Evolutionary conservation across 78 protist genomes (phyloP), one percentile per base, ranked within the genome.

Genomic region (Blattamonas nauphoetae): DNA sequence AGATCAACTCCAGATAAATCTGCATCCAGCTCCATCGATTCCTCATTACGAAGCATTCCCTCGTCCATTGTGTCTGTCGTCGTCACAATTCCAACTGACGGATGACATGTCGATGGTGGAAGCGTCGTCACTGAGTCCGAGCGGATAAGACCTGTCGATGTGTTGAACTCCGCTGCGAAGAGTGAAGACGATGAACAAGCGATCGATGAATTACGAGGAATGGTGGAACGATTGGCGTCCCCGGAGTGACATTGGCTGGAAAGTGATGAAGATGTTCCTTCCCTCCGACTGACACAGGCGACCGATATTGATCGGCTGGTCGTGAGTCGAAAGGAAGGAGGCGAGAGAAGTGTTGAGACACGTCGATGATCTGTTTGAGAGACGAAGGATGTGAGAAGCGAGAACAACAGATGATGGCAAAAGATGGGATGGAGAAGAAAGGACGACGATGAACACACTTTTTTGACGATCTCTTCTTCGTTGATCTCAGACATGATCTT

Each of bases 281-380:
- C 6, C 64, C 64, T 5, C 6, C 64, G 6, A 6, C 64, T 6
- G 6, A 21, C 35, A 46, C 34, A 84, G 88, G 88, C 1, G 81
- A 45, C 2, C 79, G 34, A 38, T 86, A 86, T 2, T 86, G 45
- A 77, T 86, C 43, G 41, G n/a, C 81, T 3, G 88, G 88, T 3
- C 88, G 63, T 3, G 34, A 34, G 4, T 86, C 36, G 3, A 86
- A 3, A 2, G 63, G 5, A 2, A 86, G 88, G 1, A 86, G 21
- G 34, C 45, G 44, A 38, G 2, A 11, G 80, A 86, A 86, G 81
- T 55, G 36, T 3, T 45, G 35, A 33, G 42, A 44, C 3, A 78
- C 83, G 83, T 79, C 83, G 5, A 79, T 79, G 41, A 32, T 79
- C 83, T 79, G 5, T 6, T 29, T 29, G 21, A 55, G 21, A 55